phyloP scores from a whole-genome alignment of 176 grass and related monocot genomes.

The Carex kokanica region DNA sequence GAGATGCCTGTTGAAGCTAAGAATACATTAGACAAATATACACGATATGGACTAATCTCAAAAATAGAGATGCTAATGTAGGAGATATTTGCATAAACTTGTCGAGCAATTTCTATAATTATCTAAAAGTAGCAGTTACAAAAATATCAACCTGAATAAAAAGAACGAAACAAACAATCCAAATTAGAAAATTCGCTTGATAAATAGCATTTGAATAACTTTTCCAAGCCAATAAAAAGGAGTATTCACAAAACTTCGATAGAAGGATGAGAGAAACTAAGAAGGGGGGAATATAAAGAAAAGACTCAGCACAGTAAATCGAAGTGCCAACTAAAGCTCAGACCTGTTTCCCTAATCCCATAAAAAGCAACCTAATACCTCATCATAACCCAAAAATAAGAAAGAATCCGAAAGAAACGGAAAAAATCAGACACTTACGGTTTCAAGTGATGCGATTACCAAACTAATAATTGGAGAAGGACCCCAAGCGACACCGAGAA shows the following conservation, averaged over 20 bases:
- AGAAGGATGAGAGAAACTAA: neutral
- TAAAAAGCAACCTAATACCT: neutral
- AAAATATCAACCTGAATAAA: neutral
- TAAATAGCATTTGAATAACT: neutral
- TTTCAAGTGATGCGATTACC: slow-evolving; percentile 1
- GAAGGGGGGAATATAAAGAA: neutral
- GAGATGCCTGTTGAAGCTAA: neutral
- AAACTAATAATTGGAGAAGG: neutral
- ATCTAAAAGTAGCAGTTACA: neutral
- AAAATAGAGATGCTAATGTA: neutral
- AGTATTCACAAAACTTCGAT: neutral
- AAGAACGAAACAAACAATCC: neutral
- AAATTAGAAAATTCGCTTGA: neutral
- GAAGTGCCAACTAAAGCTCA: neutral
- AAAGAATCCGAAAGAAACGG: neutral
- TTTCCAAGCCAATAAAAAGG: neutral
- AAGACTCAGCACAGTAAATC: neutral
- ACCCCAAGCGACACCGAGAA: neutral
- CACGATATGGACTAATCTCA: neutral
- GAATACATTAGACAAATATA: neutral
- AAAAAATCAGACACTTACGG: neutral
- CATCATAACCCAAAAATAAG: neutral
- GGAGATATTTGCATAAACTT: neutral
- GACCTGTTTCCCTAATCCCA: neutral
- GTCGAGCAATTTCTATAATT: neutral